Conservation (phyloP, 257 asterid species). For the Oldenlandia corymbosa region DNA sequence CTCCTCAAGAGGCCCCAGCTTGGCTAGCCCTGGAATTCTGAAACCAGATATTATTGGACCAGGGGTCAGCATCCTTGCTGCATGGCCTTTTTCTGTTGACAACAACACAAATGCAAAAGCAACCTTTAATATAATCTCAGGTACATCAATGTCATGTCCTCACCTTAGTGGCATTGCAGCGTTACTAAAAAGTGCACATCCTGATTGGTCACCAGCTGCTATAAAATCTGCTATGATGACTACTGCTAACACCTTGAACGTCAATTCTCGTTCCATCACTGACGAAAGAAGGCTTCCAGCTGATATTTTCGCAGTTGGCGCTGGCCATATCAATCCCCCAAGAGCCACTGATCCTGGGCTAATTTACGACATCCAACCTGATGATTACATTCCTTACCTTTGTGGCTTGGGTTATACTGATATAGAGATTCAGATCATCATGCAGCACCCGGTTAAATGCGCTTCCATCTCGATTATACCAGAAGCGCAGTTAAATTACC, state of each 20-base stretch:
- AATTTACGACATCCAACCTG: neutral
- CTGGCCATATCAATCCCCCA: constrained; percentile 3
- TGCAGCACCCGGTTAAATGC: neutral
- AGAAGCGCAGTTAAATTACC: neutral
- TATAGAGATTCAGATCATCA: neutral
- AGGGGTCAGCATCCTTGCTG: neutral
- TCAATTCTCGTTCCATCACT: neutral
- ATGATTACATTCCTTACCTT: neutral
- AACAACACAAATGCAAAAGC: no score
- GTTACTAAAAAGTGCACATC: neutral
- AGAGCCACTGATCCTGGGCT: neutral
- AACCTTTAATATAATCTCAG: neutral
- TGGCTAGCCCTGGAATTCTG: neutral
- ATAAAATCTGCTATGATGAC: neutral
- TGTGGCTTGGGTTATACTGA: constrained; percentile 2
- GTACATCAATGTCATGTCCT: neutral
- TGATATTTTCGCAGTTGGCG: neutral
- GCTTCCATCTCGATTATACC: neutral
- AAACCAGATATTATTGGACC: constrained; percentile 5
- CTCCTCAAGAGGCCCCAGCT: neutral
- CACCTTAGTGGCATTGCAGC: constrained; percentile 5
- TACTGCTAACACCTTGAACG: neutral
- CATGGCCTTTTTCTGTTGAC: neutral
- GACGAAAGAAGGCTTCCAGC: neutral
- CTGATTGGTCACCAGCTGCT: constrained; percentile 5